Percentiles rank a stretch among this genome's conserved stretches.
These are phyloP conservation scores for Stephania yunnanensis DNA, from an alignment of 164 flowering plant genomes.

Conservation along the genomic window DNA sequence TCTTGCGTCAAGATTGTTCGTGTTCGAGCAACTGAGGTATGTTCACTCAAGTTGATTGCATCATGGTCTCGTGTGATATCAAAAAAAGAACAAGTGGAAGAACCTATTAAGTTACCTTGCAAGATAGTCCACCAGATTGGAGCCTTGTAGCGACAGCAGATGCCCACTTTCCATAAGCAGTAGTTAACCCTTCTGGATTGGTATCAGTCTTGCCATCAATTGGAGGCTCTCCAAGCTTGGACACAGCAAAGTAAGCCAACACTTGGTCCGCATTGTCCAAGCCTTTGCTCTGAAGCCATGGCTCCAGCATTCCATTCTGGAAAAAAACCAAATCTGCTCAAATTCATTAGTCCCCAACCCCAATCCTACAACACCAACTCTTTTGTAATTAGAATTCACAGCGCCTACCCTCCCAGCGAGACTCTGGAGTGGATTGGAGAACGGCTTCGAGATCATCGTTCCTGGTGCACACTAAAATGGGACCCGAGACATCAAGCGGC, in stretches of 20 bases:
- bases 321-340: conserved; percentile 97
- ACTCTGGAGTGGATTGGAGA: conserved; percentile 71
- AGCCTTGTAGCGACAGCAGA: conserved; percentile 76
- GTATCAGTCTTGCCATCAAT: conserved; percentile 91
- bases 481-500: conserved; percentile 74
- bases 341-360: conserved; percentile 32
- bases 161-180: conserved; percentile 98
- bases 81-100: not conserved
- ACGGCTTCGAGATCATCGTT: conserved; percentile 96
- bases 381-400: not conserved
- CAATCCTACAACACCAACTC: not conserved
- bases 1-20: no score
- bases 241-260: conserved; percentile 86
- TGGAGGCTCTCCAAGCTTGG: conserved; percentile 95
- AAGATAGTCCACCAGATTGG: conserved; percentile 78
- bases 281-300: conserved; percentile 89
- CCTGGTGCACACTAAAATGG: conserved; percentile 88
- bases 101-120: conserved; percentile 48
- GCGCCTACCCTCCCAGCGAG: conserved; percentile 78
- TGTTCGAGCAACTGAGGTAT: no score
- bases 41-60: no score
- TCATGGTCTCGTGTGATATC: no score
- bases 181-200: conserved; percentile 92
- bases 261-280: conserved; percentile 79
- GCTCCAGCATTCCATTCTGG: conserved; percentile 99